Base-by-base conservation (phyloP, 2,329 filamentous ascomycete genomes). In the Ophiosphaerella herpotricha region DNA sequence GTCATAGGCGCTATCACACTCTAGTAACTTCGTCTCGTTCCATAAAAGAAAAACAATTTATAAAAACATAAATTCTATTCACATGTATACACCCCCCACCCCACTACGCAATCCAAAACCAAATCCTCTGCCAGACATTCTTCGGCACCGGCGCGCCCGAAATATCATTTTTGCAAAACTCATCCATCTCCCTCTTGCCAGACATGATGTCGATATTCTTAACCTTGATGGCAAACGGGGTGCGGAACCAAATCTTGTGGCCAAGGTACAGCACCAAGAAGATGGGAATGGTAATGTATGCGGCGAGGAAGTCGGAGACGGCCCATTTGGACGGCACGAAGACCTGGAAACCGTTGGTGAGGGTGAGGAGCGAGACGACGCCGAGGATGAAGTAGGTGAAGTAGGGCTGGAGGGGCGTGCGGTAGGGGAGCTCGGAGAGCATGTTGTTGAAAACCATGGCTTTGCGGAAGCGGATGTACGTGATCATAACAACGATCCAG, bases 371-470 rank as follows among this genome's bases (percentile, higher is more conserved):
- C 18, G 50, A 52, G 5, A 72, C 43, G 85, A 74, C 63, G 79
- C 83, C 57, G 70, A 74, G 76, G 83, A 83, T 81, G 13, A 77
- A 73, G 56, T 80, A 86, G 0, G 87, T 88, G 11, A 80, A 82
- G 55, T 74, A 80, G 1, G 78, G 79, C 56, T 80, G 78, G 49
- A 77, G 74, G 1, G 65, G 74, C 0, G 77, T 75, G 48, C 68
- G 72, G 71, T 78, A 81, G 1, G 82, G 81, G 9, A 87, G 60
- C 12, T 63, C 75, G 11, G 85, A 81, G 13, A 80, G 74, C 34
- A 89, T 80, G 52, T 79, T 78, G 54, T 85, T 82, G 13, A 72
- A 76, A n/a, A 58, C 52, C 43, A 72, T 55, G 2, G 70, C 70
- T 45, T 69, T 68, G 70, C 79, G 78, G 75, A 87, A 87, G 6